A percentile compares a stretch with the other conserved stretches of the same genome.
Evolutionary conservation across 1,284 basidiomycete species (phyloP).

Genomic region (Papiliotrema nemorosa): DNA sequence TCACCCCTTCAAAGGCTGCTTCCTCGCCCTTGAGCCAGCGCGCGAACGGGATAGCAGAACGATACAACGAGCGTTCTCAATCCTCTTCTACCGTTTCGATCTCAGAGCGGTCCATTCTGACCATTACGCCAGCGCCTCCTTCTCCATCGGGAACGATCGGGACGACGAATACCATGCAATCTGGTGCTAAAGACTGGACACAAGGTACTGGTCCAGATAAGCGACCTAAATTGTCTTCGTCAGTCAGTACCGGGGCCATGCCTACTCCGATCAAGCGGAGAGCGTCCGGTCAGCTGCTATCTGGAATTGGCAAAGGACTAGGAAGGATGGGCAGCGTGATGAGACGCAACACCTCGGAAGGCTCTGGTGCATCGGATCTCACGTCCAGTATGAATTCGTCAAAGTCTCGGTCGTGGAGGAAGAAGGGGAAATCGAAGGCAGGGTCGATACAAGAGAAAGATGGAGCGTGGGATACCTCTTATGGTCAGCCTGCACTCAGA

Average conservation of each 20-base stretch:
- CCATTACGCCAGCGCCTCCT: not conserved
- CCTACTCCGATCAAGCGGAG: slow-evolving; percentile 9
- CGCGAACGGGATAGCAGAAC: not conserved
- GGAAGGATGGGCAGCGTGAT: slow-evolving; percentile 31
- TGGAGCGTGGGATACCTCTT: not conserved
- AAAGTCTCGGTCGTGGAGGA: not conserved
- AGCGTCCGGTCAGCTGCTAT: slow-evolving; percentile 19
- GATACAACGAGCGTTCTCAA: not conserved
- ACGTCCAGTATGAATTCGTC: not conserved
- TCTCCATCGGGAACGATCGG: not conserved
- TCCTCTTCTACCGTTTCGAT: not conserved
- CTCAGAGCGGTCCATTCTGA: not conserved
- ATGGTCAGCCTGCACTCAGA: not conserved
- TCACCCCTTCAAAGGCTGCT: not conserved
- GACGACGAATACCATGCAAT: not conserved
- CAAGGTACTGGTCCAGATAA: not conserved
- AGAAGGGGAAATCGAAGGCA: slow-evolving; percentile 1
- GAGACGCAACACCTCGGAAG: slow-evolving; percentile 14
- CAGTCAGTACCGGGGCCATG: not conserved
- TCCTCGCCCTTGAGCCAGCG: not conserved
- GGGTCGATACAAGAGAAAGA: not conserved
- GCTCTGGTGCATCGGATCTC: not conserved
- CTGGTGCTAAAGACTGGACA: not conserved
- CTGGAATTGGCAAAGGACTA: slow-evolving; percentile 23
- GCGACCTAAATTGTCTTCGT: not conserved